Conservation (phyloP, 2,329 filamentous ascomycete species). For the Aspergillus intermedius region DNA sequence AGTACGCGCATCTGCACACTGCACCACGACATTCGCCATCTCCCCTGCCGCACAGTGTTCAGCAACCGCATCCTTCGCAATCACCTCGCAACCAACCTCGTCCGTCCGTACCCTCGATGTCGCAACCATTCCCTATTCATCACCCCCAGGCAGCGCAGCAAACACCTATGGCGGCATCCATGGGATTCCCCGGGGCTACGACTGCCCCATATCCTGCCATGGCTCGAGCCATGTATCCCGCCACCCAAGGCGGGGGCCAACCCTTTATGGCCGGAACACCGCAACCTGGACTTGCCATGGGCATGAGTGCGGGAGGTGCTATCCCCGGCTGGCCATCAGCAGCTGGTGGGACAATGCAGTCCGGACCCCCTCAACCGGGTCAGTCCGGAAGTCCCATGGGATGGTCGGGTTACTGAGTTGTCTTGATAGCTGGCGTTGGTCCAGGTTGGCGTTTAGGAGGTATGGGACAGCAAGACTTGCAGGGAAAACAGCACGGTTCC, state of each 20-base stretch:
- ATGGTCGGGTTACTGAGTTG: conserved; percentile 32
- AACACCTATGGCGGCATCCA: conserved; percentile 27
- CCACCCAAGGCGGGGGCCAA: conserved; percentile 28
- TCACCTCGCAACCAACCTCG: conserved; percentile 38
- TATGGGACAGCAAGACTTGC: neutral
- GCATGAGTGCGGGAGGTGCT: conserved; percentile 27
- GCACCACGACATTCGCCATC: conserved; percentile 34
- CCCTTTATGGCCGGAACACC: conserved; percentile 28
- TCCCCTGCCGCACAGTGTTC: conserved; percentile 27
- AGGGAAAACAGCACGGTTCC: neutral
- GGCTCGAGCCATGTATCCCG: conserved; percentile 32
- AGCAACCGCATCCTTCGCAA: conserved; percentile 33
- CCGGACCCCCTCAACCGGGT: conserved; percentile 32
- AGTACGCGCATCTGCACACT: conserved; percentile 35
- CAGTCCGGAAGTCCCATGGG: conserved; percentile 33
- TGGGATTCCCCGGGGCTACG: conserved; percentile 30
- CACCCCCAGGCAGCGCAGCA: conserved; percentile 29
- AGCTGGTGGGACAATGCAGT: conserved; percentile 30
- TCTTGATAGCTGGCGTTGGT: conserved; percentile 16
- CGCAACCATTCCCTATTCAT: conserved; percentile 31
- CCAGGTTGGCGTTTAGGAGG: conserved; percentile 2
- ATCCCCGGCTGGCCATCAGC: conserved; percentile 33
- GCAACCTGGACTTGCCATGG: conserved; percentile 30
- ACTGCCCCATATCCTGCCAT: conserved; percentile 29
- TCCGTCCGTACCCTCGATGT: conserved; percentile 31